These are phyloP conservation scores for Pogostemon cablin DNA, from an alignment of 257 asterid species.

Conservation along the genomic window DNA sequence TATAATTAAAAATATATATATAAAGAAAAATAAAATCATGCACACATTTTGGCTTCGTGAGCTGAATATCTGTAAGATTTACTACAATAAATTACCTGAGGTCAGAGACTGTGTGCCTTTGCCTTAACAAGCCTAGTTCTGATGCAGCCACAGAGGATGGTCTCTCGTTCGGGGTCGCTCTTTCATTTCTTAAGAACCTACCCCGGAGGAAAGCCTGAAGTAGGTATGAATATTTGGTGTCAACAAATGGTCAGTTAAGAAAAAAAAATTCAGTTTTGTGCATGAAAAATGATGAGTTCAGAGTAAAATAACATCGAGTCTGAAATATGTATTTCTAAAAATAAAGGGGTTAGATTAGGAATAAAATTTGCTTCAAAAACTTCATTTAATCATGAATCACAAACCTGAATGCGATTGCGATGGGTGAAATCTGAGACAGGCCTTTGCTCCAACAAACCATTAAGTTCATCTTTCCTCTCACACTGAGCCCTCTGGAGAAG, in stretches of 20 bases:
- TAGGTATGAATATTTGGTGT: not conserved
- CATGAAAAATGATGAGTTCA: no score
- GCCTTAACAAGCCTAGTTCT: conserved; percentile 77
- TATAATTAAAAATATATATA: not conserved
- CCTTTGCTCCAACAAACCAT: conserved; percentile 57
- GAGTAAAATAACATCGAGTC: no score
- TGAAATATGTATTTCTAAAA: no score
- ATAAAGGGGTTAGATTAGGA: no score
- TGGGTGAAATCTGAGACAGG: conserved; percentile 83
- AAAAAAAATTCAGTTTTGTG: conserved; percentile 16
- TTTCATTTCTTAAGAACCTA: conserved; percentile 74
- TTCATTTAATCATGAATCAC: conserved; percentile 20
- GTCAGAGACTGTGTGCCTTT: conserved; percentile 75
- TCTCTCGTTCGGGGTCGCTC: conserved; percentile 52
- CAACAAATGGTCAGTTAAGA: not conserved
- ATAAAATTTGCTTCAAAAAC: not conserved
- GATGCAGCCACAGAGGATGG: conserved; percentile 63
- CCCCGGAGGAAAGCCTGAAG: conserved; percentile 83
- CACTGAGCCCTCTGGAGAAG: conserved; percentile 72
- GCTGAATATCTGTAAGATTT: not conserved
- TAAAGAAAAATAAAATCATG: not conserved
- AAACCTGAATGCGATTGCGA: conserved; percentile 92
- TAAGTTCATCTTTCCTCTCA: conserved; percentile 74
- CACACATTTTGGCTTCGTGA: not conserved
- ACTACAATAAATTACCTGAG: conserved; percentile 55